Base-by-base conservation (phyloP, 805 yeast species). In the Metschnikowia cerradonensis region DNA sequence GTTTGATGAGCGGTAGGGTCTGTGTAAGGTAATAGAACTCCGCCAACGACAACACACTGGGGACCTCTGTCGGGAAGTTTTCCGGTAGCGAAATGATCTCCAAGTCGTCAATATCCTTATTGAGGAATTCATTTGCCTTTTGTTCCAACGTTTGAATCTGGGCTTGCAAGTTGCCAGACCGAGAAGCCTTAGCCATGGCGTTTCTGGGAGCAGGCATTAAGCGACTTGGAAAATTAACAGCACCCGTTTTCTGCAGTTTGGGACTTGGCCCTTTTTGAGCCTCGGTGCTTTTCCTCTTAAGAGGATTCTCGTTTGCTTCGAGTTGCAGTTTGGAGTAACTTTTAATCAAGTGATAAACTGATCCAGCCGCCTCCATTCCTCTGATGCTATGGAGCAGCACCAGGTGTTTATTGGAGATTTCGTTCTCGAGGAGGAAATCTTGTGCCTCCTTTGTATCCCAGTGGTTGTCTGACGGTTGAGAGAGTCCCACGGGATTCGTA, bases 21-120 rank as follows among this genome's bases (percentile, higher is more conserved):
- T 92, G 97, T 1, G 96, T 88, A 48, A 88, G 78, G 61, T 90
- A 90, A 61, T 87, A 88, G 31, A 92, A 69, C 61, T 94, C 97
- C 0, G 96, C 88, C 53, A 92, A 72, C 1, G 97, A 85, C 6
- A 76, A 67, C 0, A 72, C 77, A 39, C 63, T 58, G 51, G 71
- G 77, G 1, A 71, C 65, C 23, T 65, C 65, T 0, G 73, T 66
- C 11, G 78, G 78, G 51, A 70, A 72, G 48, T 69, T 69, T 43
- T 72, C 77, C 1, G 78, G 77, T 5, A 73, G 62, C 1, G 74
- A 59, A n/a, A 73, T 52, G 10, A 74, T 61, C 44, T 72, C 73
- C 50, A 73, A 48, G 6, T 69, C 72, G 3, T 61, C 47, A 14
- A 74, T 54, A 36, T 59, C 59, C 43, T 61, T 65, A 33, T 56